Percentiles rank a stretch among this genome's conserved stretches.
Evolutionary conservation across 1,284 basidiomycete genomes (phyloP).

Genomic region (Sporisorium exsertum): DNA sequence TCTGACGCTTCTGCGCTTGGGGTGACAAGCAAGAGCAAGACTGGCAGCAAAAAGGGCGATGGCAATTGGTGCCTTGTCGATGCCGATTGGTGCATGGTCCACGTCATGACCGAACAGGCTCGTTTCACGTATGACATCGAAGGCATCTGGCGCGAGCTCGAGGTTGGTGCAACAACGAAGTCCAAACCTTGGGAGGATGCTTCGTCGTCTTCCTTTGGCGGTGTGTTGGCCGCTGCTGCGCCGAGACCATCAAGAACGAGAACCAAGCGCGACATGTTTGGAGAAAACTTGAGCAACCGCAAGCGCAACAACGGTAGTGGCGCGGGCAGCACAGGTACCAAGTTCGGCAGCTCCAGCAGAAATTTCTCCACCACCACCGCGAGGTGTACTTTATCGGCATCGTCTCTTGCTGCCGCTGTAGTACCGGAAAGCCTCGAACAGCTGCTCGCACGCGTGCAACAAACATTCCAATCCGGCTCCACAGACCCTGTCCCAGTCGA

Average conservation of each 20-base stretch:
- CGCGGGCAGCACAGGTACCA: slow-evolving; percentile 1
- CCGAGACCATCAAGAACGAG: slow-evolving; percentile 7
- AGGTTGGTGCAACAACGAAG: slow-evolving; percentile 18
- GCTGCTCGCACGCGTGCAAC: slow-evolving; percentile 14
- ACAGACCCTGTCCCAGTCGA: slow-evolving; percentile 15
- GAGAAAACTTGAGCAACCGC: slow-evolving; percentile 19
- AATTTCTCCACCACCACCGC: slow-evolving; percentile 22
- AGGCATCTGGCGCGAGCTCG: slow-evolving; percentile 57
- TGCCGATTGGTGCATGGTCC: slow-evolving; percentile 68
- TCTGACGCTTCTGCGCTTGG: slow-evolving; percentile 41
- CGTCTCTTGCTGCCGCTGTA: neutral
- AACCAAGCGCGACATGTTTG: slow-evolving; percentile 32
- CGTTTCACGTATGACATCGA: slow-evolving; percentile 63
- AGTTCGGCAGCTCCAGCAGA: slow-evolving; percentile 26
- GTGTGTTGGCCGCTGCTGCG: neutral
- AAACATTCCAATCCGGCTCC: slow-evolving; percentile 5
- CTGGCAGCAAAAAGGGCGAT: slow-evolving; percentile 56
- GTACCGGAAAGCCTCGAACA: slow-evolving; percentile 31
- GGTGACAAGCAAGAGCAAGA: slow-evolving; percentile 41
- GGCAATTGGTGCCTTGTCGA: slow-evolving; percentile 68
- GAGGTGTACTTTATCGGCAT: neutral
- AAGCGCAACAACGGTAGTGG: slow-evolving; percentile 14
- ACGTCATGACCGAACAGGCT: slow-evolving; percentile 65
- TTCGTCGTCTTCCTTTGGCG: neutral
- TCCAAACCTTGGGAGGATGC: slow-evolving; percentile 40